Percentiles rank a stretch among this genome's conserved stretches.
phyloP scores from a whole-genome alignment of 768 basidiomycete species.

The Kwoniella bestiolae region DNA sequence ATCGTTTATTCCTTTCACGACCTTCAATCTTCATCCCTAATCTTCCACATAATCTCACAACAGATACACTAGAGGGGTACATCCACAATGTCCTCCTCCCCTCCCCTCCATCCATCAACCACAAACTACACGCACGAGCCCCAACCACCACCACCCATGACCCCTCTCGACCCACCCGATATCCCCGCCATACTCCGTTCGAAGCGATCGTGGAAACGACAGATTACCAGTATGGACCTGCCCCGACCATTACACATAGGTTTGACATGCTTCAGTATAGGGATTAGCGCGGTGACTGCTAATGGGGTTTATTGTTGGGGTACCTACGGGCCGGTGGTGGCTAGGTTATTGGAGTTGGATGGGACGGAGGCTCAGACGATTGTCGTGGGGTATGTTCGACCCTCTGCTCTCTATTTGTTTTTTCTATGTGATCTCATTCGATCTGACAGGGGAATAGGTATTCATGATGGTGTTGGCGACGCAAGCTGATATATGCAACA shows the following conservation, averaged over 20 bases:
- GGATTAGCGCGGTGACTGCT: slow-evolving; percentile 47
- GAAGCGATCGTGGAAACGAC: slow-evolving; percentile 20
- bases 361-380: slow-evolving; percentile 51
- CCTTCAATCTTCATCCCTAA: background rate
- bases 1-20: slow-evolving; percentile 3
- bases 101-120: slow-evolving; percentile 12
- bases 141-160: slow-evolving; percentile 19
- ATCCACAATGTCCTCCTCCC: background rate
- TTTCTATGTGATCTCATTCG: too few species aligned
- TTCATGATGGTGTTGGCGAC: too few species aligned
- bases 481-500: slow-evolving; percentile 19
- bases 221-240: slow-evolving; percentile 10
- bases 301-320: slow-evolving; percentile 58
- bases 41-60: too few species aligned
- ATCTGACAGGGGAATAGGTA: too few species aligned
- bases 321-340: slow-evolving; percentile 56
- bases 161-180: slow-evolving; percentile 29
- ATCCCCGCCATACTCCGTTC: slow-evolving; percentile 20
- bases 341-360: slow-evolving; percentile 41
- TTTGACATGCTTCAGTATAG: slow-evolving; percentile 49
- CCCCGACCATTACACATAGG: slow-evolving; percentile 20
- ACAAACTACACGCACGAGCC: slow-evolving; percentile 14
- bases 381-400: slow-evolving; percentile 45
- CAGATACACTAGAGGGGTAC: too few species aligned
- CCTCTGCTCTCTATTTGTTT: background rate